Base-by-base conservation (phyloP, 208 protist species). In the Borovskyia barvae region DNA sequence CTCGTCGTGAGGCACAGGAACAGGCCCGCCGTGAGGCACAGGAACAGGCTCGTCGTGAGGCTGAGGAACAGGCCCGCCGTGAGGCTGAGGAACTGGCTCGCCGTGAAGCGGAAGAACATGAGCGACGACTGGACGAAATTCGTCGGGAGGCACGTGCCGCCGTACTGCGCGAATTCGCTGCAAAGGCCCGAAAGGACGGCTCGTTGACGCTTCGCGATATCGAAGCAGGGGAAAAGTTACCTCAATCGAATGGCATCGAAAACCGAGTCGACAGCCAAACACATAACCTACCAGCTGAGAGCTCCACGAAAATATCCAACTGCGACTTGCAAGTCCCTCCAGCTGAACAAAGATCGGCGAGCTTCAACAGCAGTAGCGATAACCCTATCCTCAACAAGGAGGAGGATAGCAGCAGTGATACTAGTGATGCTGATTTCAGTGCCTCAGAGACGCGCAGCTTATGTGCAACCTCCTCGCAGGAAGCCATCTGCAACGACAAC, bases 401-500 rank as follows among this genome's bases (percentile, higher is more conserved):
- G 1, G 39, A 39, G 9, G 29, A 36, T 0, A 39, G 20, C 0
- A 39, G 35, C 19, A 35, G 9, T 29, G 35, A 45, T 3, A 35
- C 3, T 32, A 30, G 12, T 28, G 42, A 49, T 8, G 46, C 43
- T n/a, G 51, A 55, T 17, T 43, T 37, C 30, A 37, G n/a, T 7
- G 29, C 43, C 15, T 67, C 58, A 2, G 59, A 72, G 5, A 36
- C 39, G 2, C 32, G 36, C 37, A 64, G 66, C 53, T 64, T 60
- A 5, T 73, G 61, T 63, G 67, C 69, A 4, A 9, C 46, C 11
- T 57, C 39, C 33, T 29, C 66, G 29, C 26, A 47, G 12, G 71
- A 72, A 32, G 43, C 54, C 29, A 57, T 75, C 20, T 64, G 58
- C 15, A 88, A 87, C 45, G 59, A 80, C 53, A 90, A 87, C 42